Conservation (phyloP, 495 filamentous ascomycete species). For the Aspergillus nidulans region DNA sequence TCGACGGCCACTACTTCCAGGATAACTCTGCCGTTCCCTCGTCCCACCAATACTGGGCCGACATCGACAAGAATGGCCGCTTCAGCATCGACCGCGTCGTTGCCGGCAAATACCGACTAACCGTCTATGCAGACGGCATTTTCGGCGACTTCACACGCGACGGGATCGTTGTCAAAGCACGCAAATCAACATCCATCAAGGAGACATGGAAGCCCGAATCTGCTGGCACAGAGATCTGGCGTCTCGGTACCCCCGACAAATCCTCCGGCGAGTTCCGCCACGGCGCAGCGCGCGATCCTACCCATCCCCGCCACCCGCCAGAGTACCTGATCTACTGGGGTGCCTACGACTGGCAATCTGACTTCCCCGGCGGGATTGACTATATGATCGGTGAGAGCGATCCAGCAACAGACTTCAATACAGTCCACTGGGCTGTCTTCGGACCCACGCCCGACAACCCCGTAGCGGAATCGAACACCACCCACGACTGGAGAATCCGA, state of each 20-base stretch:
- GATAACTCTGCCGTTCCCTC: conserved; percentile 48
- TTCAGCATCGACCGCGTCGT: conserved; percentile 47
- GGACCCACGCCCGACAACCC: conserved; percentile 41
- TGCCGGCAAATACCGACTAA: conserved; percentile 50
- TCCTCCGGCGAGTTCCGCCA: conserved; percentile 51
- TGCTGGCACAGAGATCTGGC: conserved; percentile 50
- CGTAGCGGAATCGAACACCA: conserved; percentile 32
- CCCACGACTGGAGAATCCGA: conserved; percentile 51
- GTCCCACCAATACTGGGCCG: conserved; percentile 55
- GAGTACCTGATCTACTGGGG: conserved; percentile 55
- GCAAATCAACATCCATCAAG: conserved; percentile 25
- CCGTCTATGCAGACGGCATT: conserved; percentile 52
- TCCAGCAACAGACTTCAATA: conserved; percentile 43
- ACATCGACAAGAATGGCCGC: conserved; percentile 41
- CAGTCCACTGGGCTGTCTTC: conserved; percentile 53
- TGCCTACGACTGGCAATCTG: conserved; percentile 47
- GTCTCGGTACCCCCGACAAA: conserved; percentile 53
- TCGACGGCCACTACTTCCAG: conserved; percentile 50
- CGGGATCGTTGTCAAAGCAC: conserved; percentile 32
- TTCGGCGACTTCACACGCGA: conserved; percentile 51
- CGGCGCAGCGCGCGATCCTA: conserved; percentile 38
- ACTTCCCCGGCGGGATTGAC: conserved; percentile 49
- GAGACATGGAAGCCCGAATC: conserved; percentile 45
- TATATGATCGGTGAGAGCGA: conserved; percentile 49
- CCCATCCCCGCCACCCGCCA: conserved; percentile 42